phyloP scores from a whole-genome alignment of 1,284 basidiomycete genomes.

The Paramarasmius palmivorus region DNA sequence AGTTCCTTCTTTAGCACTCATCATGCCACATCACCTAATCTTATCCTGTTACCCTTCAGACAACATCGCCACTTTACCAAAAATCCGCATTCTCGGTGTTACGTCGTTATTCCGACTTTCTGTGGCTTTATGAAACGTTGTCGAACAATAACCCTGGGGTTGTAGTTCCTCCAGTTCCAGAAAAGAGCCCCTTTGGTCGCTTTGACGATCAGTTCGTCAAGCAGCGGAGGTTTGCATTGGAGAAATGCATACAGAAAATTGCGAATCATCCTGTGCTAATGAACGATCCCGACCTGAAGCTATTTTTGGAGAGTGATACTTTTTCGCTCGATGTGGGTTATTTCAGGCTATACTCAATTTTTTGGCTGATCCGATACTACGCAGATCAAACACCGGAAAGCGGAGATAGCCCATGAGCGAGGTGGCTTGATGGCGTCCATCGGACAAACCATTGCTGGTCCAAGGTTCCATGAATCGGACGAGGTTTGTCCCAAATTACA shows the following conservation, averaged over 20 bases:
- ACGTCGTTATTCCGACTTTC: conserved; percentile 94
- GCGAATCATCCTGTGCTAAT: conserved; percentile 85
- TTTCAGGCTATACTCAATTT: neutral
- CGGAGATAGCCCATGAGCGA: conserved; percentile 71
- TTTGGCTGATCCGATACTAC: neutral
- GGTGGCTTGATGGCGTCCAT: conserved; percentile 81
- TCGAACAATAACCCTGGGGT: conserved; percentile 94
- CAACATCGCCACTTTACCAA: conserved; percentile 79
- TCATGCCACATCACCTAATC: conserved; percentile 11
- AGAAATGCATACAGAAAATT: conserved; percentile 88
- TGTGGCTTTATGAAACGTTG: conserved; percentile 94
- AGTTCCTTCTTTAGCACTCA: conserved; percentile 20
- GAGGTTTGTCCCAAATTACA: conserved; percentile 53
- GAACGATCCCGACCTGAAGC: conserved; percentile 80
- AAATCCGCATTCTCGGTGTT: conserved; percentile 89
- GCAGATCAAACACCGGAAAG: conserved; percentile 86
- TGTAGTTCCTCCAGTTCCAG: conserved; percentile 94
- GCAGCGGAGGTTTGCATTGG: conserved; percentile 80
- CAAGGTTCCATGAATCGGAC: conserved; percentile 90
- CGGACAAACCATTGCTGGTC: conserved; percentile 76
- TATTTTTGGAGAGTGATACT: conserved; percentile 88
- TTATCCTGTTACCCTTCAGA: conserved; percentile 53
- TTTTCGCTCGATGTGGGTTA: conserved; percentile 77
- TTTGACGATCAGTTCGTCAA: conserved; percentile 90
- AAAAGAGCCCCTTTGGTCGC: conserved; percentile 91